A percentile compares a stretch with the other conserved stretches of the same genome.
phyloP scores from a whole-genome alignment of 441 rosid genomes.

The Manihot esculenta region DNA sequence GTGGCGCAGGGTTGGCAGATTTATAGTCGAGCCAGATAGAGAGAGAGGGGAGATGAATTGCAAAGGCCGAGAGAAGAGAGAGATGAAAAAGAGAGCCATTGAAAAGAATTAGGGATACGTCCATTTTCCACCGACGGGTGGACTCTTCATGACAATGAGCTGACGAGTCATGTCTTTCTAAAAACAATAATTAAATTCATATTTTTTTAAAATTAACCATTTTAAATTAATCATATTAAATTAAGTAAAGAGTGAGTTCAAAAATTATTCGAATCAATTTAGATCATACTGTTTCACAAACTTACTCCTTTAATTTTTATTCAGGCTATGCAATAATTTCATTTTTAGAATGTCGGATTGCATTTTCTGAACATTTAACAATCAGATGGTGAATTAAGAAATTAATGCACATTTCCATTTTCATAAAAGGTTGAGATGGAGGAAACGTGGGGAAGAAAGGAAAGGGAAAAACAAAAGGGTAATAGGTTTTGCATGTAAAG shows the following conservation, averaged over 20 bases:
- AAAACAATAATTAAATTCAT: too few species aligned
- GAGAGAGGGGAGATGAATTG: background rate
- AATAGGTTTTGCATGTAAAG: conserved; percentile 12
- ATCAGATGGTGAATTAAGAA: background rate
- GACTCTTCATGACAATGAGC: background rate
- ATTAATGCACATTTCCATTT: background rate
- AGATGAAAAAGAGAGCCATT: background rate
- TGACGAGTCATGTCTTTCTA: conserved; percentile 26
- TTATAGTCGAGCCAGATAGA: conserved; percentile 22
- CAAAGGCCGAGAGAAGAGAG: background rate
- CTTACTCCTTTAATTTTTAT: background rate
- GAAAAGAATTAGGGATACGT: background rate
- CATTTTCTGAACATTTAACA: background rate
- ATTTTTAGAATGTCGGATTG: too few species aligned
- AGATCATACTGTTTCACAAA: too few species aligned
- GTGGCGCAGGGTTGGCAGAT: conserved; percentile 36
- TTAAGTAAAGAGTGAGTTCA: too few species aligned
- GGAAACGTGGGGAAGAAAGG: background rate
- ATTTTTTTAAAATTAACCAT: too few species aligned
- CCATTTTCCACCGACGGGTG: conserved; percentile 13
- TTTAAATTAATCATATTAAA: too few species aligned
- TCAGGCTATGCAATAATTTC: too few species aligned
- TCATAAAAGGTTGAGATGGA: background rate
- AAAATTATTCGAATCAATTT: too few species aligned
- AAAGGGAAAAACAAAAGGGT: background rate